These are phyloP conservation scores for Neopestalotiopsis clavispora DNA, from an alignment of 2,329 filamentous ascomycete species.

Conservation along the genomic window DNA sequence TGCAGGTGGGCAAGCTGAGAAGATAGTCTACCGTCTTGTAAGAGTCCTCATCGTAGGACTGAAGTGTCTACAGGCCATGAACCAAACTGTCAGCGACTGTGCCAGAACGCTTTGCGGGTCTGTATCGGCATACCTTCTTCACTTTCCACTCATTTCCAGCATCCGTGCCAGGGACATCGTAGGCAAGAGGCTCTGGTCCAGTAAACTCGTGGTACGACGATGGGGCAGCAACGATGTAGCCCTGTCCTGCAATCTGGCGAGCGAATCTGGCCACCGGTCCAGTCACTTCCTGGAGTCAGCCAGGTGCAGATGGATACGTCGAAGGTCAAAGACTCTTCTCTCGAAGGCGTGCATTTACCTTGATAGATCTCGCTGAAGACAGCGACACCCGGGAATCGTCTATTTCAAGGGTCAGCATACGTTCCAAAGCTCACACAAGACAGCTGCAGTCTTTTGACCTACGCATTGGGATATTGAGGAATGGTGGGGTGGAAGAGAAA, in stretches of 20 bases:
- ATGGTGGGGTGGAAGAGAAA: conserved; percentile 89
- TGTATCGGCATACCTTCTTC: conserved; percentile 60
- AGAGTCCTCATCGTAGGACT: conserved; percentile 85
- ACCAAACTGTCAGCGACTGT: background rate
- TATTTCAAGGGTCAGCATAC: conserved; percentile 33
- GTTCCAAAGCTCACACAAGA: background rate
- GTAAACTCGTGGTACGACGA: conserved; percentile 95
- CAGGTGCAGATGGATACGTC: background rate
- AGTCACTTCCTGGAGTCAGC: conserved; percentile 64
- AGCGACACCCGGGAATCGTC: conserved; percentile 81
- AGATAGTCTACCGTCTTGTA: conserved; percentile 71
- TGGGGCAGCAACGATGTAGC: conserved; percentile 90
- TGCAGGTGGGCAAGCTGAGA: conserved; percentile 76
- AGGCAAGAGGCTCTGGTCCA: conserved; percentile 80
- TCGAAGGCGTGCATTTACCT: conserved; percentile 55
- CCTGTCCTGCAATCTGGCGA: conserved; percentile 88
- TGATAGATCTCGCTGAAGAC: conserved; percentile 96
- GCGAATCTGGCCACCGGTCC: conserved; percentile 89
- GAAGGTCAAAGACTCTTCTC: background rate
- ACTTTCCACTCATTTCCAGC: conserved; percentile 87
- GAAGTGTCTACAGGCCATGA: conserved; percentile 62
- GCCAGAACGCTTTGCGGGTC: background rate
- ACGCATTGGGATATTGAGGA: conserved; percentile 84
- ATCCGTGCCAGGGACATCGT: conserved; percentile 88
- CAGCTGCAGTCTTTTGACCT: conserved; percentile 29